Evolutionary conservation across 345 rosid species (phyloP).

Genomic region (Lumnitzera racemosa): DNA sequence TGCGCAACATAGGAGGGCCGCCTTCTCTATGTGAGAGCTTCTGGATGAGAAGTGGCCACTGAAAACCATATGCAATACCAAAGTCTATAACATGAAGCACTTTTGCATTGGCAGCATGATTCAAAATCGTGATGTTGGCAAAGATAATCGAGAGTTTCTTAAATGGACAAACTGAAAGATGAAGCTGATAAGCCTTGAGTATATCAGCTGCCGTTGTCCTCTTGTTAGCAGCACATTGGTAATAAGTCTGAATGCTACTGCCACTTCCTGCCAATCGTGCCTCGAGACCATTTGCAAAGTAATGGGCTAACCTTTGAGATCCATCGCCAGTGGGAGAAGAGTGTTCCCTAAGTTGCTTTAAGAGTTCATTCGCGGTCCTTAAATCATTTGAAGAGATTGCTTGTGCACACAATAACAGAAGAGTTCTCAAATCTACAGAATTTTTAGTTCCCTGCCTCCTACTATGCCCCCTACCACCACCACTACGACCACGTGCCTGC

Average conservation of each 20-base stretch:
- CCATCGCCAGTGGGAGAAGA: constrained; percentile 65
- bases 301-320: constrained; percentile 73
- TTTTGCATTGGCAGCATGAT: constrained; percentile 39
- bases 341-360: constrained; percentile 71
- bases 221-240: constrained; percentile 20
- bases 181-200: constrained; percentile 48
- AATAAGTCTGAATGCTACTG: constrained; percentile 25
- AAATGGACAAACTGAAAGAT: constrained; percentile 49
- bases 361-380: constrained; percentile 59
- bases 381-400: constrained; percentile 52
- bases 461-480: constrained; percentile 27
- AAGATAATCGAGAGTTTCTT: constrained; percentile 50
- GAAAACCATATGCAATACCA: constrained; percentile 78
- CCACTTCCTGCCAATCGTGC: constrained; percentile 55
- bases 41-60: constrained; percentile 83
- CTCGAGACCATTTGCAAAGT: constrained; percentile 77
- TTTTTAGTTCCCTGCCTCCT: constrained; percentile 34
- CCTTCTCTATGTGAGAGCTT: constrained; percentile 26
- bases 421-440: constrained; percentile 61
- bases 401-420: constrained; percentile 68
- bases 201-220: constrained; percentile 50
- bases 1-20: constrained; percentile 60
- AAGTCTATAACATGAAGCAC: constrained; percentile 81
- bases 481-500: constrained; percentile 20
- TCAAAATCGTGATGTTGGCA: constrained; percentile 38